Percentiles rank a stretch among this genome's conserved stretches.
Evolutionary conservation across 2,329 filamentous ascomycete species (phyloP).

Genomic region (Pseudogymnoascus sp.): DNA sequence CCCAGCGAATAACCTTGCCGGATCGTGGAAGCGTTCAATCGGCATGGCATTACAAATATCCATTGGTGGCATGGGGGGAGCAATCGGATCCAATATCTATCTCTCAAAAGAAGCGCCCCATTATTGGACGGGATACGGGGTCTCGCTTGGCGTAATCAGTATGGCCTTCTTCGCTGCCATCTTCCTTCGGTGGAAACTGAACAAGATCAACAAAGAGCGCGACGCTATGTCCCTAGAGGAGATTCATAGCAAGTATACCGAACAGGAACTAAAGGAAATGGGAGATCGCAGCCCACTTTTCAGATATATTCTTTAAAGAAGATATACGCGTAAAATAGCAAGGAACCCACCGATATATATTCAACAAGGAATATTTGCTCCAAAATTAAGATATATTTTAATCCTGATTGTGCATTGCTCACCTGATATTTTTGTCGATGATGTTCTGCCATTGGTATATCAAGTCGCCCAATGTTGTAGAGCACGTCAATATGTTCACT

Average conservation of each 20-base stretch:
- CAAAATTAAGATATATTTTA: not conserved
- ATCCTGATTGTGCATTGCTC: not conserved
- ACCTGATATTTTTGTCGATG: not conserved
- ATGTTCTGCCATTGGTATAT: not conserved
- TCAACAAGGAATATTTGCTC: not conserved
- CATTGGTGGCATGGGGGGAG: constrained; percentile 27
- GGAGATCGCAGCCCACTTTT: constrained; percentile 30
- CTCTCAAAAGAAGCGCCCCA: constrained; percentile 27
- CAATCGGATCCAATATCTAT: constrained; percentile 34
- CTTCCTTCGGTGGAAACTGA: constrained; percentile 11
- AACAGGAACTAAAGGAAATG: constrained; percentile 24
- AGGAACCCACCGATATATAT: not conserved
- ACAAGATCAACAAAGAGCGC: constrained; percentile 27
- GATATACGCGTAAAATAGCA: not conserved
- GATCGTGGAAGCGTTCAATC: constrained; percentile 24
- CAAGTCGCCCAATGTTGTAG: not conserved
- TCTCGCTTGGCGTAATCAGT: constrained; percentile 25
- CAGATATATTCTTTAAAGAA: constrained; percentile 25
- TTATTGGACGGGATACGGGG: constrained; percentile 32
- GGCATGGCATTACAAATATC: constrained; percentile 25
- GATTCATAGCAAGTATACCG: constrained; percentile 14
- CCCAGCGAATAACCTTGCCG: constrained; percentile 25
- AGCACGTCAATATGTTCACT: not conserved
- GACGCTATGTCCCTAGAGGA: constrained; percentile 55
- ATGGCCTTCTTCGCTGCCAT: constrained; percentile 8